Percentiles rank a stretch among this genome's conserved stretches.
Evolutionary conservation across 768 basidiomycete genomes (phyloP).

Genomic region (Lanmaoa pseudosensibilis): DNA sequence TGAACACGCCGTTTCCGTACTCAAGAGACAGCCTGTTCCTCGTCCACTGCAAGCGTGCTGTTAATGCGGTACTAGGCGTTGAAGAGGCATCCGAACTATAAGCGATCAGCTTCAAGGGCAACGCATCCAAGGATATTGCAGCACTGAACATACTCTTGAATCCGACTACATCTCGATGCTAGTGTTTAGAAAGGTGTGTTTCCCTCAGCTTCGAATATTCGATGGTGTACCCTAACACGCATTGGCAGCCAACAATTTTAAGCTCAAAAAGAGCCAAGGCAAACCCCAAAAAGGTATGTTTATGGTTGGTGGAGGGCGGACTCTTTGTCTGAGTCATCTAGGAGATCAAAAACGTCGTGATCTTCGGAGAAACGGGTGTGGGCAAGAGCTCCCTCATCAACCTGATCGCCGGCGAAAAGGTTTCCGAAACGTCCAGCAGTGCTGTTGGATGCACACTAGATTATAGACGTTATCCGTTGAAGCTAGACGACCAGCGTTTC

Average conservation of each 20-base stretch:
- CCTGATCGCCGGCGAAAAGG: conserved; percentile 11
- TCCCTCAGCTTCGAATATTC: not conserved
- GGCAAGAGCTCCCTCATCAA: conserved; percentile 28
- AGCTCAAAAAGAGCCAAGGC: not conserved
- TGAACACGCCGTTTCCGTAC: not conserved
- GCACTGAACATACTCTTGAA: not conserved
- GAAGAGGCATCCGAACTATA: conserved; percentile 3
- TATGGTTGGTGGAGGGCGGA: not conserved
- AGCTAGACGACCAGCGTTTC: conserved; percentile 9
- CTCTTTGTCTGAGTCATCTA: not conserved
- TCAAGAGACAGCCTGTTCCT: not conserved
- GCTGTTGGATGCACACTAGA: conserved; percentile 22
- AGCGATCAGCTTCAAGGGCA: conserved; percentile 5
- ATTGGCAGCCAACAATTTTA: conserved; percentile 1
- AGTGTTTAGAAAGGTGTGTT: conserved; percentile 7
- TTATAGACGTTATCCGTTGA: conserved; percentile 8
- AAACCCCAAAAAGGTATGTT: conserved; percentile 12
- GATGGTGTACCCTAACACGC: not conserved
- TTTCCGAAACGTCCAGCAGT: conserved; percentile 21
- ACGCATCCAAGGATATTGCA: not conserved
- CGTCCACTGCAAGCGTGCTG: not conserved
- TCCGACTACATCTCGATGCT: not conserved
- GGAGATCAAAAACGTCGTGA: conserved; percentile 19
- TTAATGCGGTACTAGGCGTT: conserved; percentile 11
- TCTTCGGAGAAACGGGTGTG: conserved; percentile 26